A percentile compares a stretch with the other conserved stretches of the same genome.
phyloP scores from a whole-genome alignment of 805 yeast species.

The Wickerhamiella lipophila region DNA sequence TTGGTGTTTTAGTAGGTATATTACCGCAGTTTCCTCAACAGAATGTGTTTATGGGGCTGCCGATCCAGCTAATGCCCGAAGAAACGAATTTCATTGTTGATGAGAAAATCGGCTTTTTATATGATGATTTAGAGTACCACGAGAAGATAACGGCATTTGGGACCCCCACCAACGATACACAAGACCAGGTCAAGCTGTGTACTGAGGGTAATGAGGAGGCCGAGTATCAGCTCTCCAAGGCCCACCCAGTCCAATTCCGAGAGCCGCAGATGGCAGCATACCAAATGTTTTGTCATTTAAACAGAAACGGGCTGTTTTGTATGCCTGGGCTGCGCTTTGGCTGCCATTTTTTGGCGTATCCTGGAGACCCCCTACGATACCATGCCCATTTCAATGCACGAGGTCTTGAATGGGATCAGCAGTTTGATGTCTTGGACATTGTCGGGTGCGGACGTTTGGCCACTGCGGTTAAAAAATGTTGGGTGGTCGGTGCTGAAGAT shows the following conservation, averaged over 20 bases:
- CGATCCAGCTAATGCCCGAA: conserved; percentile 58
- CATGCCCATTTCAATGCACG: conserved; percentile 77
- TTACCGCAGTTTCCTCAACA: conserved; percentile 89
- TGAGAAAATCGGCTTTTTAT: conserved; percentile 33
- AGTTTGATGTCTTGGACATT: conserved; percentile 44
- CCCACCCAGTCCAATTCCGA: conserved; percentile 4
- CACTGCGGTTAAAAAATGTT: conserved; percentile 79
- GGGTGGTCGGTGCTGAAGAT: conserved; percentile 38
- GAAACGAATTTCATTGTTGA: conserved; percentile 58
- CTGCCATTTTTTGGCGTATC: conserved; percentile 76
- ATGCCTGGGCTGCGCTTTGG: conserved; percentile 90
- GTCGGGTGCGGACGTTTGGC: conserved; percentile 85
- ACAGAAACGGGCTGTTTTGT: conserved; percentile 38
- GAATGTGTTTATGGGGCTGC: conserved; percentile 73
- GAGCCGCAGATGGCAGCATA: conserved; percentile 20
- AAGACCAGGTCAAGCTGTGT: not conserved
- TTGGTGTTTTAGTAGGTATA: conserved; percentile 74
- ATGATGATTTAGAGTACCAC: conserved; percentile 32
- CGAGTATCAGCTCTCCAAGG: not conserved
- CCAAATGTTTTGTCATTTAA: conserved; percentile 33
- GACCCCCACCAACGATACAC: not conserved
- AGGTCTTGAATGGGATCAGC: conserved; percentile 37
- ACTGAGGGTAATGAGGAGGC: not conserved
- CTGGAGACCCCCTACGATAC: conserved; percentile 84
- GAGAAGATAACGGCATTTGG: not conserved